Evolutionary conservation across 129 eudicot genomes (phyloP).

Genomic region (Cynara cardunculus): DNA sequence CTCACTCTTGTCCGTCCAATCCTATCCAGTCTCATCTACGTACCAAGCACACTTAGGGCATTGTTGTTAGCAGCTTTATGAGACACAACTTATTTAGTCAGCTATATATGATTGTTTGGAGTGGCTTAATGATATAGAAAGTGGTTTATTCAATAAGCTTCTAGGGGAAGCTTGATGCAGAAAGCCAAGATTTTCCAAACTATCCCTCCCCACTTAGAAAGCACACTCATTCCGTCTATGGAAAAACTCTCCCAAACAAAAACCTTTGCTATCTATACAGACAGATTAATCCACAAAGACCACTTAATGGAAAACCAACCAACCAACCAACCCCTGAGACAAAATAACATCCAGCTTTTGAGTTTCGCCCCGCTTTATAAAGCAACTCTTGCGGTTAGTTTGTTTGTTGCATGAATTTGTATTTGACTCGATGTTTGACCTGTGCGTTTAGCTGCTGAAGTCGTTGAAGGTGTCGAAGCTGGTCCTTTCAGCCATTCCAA

Average conservation of each 20-base stretch:
- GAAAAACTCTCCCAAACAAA: not conserved
- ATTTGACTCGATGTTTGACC: not conserved
- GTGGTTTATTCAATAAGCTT: not conserved
- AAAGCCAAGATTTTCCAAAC: not conserved
- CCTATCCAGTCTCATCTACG: too few species aligned
- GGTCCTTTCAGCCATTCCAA: conserved; percentile 78
- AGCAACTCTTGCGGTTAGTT: not conserved
- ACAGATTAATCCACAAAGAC: not conserved
- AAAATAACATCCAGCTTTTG: not conserved
- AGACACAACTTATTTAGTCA: too few species aligned
- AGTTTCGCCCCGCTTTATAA: not conserved
- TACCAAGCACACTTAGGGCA: too few species aligned
- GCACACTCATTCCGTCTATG: not conserved
- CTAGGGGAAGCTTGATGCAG: not conserved
- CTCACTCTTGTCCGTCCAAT: too few species aligned
- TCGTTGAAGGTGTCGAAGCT: conserved; percentile 80
- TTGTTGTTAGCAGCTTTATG: too few species aligned
- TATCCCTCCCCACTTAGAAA: not conserved
- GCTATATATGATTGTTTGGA: too few species aligned
- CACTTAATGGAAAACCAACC: not conserved
- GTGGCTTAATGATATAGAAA: not conserved
- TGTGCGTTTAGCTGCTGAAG: conserved; percentile 58
- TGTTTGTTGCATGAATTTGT: not conserved
- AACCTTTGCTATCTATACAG: not conserved
- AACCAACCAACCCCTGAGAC: not conserved